These are phyloP conservation scores for Pseudogymnoascus sp. DNA, from an alignment of 2,329 filamentous ascomycete species.

Conservation along the genomic window DNA sequence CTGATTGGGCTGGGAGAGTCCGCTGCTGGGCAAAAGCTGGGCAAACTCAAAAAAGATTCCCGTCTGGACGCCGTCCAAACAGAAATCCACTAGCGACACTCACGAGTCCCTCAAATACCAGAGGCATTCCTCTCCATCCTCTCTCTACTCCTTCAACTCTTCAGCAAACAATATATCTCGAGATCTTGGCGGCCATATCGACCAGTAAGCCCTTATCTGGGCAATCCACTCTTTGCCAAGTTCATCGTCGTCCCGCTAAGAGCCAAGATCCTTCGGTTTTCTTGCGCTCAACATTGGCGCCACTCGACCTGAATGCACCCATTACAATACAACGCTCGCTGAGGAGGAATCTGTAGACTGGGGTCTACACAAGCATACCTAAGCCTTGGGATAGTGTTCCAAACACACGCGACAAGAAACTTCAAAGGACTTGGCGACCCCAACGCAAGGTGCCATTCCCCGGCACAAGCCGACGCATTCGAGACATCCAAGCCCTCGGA, in stretches of 20 bases:
- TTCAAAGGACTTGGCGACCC: not conserved
- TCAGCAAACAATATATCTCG: not conserved
- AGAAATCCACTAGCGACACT: not conserved
- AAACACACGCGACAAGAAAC: not conserved
- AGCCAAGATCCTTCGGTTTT: conserved; percentile 1
- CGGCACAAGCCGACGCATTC: conserved; percentile 4
- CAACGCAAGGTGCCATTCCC: not conserved
- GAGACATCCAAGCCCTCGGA: not conserved
- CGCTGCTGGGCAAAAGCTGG: not conserved
- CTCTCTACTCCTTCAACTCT: not conserved
- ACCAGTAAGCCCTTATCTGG: not conserved
- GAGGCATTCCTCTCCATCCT: not conserved
- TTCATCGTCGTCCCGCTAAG: conserved; percentile 1
- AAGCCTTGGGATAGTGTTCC: not conserved
- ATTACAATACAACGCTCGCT: not conserved
- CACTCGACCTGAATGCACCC: conserved; percentile 2
- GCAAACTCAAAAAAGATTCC: conserved; percentile 3
- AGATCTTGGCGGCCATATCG: not conserved
- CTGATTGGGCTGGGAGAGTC: not conserved
- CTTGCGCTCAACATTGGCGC: not conserved
- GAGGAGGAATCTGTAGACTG: not conserved
- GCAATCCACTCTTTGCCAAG: conserved; percentile 5
- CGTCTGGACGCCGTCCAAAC: not conserved
- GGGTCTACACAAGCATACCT: conserved; percentile 1
- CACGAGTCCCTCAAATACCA: not conserved